Percentiles rank a stretch among this genome's conserved stretches.
These are phyloP conservation scores for Macadamia tetraphylla DNA, from an alignment of 164 flowering plant species.

Conservation along the genomic window DNA sequence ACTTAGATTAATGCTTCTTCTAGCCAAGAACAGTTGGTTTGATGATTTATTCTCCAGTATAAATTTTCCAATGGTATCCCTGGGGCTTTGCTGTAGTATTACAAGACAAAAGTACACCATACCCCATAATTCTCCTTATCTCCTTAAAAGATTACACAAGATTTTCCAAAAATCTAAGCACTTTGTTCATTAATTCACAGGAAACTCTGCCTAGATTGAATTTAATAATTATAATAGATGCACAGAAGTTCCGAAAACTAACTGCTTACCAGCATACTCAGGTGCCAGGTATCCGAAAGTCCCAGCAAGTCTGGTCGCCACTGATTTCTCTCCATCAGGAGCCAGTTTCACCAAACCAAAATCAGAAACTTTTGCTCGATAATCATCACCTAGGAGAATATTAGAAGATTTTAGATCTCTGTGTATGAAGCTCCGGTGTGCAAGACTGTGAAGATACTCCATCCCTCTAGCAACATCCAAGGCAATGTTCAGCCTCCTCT, in stretches of 20 bases:
- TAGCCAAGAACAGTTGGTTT: no score
- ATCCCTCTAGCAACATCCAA: constrained; percentile 68
- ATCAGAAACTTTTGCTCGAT: constrained; percentile 62
- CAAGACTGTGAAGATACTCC: constrained; percentile 63
- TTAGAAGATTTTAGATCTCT: constrained; percentile 69
- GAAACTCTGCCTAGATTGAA: background rate
- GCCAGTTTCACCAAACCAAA: constrained; percentile 70
- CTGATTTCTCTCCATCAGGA: constrained; percentile 50
- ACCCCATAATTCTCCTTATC: no score
- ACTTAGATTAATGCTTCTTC: no score
- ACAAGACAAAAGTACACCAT: no score
- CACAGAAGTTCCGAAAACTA: background rate
- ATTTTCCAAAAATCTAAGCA: background rate
- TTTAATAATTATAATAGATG: background rate
- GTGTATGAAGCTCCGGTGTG: constrained; percentile 65
- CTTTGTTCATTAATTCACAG: background rate
- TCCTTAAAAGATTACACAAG: background rate
- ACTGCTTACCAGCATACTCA: constrained; percentile 61
- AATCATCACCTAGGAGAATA: constrained; percentile 62
- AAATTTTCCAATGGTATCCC: no score
- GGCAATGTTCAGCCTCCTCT: constrained; percentile 53
- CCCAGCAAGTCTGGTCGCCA: constrained; percentile 61
- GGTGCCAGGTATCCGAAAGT: constrained; percentile 72
- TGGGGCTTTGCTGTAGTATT: no score
- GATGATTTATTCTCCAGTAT: no score